These are phyloP conservation scores for Pichia exigua DNA, from an alignment of 805 yeast genomes.

Conservation along the genomic window DNA sequence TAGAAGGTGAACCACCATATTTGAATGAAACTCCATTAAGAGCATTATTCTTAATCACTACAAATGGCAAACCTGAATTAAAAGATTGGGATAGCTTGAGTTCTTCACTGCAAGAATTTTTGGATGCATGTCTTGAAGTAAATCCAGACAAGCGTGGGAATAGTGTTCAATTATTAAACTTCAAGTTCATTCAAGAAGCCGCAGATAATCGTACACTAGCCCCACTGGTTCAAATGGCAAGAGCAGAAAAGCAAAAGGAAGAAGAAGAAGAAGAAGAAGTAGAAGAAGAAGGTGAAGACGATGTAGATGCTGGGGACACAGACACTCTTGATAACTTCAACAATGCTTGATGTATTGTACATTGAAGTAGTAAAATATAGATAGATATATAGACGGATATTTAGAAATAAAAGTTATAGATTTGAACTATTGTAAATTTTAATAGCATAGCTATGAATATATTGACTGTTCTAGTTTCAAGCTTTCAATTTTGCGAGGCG, in stretches of 20 bases:
- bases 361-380: background rate
- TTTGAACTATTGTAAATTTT: no score
- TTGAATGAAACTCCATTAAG: slow-evolving; percentile 71
- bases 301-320: background rate
- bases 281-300: slow-evolving; percentile 16
- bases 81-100: slow-evolving; percentile 70
- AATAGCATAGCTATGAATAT: no score
- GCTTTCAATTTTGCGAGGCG: no score
- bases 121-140: slow-evolving; percentile 74
- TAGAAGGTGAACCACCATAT: slow-evolving; percentile 81
- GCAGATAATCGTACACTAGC: slow-evolving; percentile 56
- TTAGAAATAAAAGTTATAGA: background rate
- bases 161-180: slow-evolving; percentile 62
- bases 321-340: slow-evolving; percentile 5
- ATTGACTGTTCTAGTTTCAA: no score
- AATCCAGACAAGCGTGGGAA: slow-evolving; percentile 75
- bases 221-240: slow-evolving; percentile 67
- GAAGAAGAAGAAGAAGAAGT: slow-evolving; percentile 11
- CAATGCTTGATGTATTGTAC: background rate
- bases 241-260: slow-evolving; percentile 48
- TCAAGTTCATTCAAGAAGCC: slow-evolving; percentile 55
- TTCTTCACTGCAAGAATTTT: slow-evolving; percentile 55
- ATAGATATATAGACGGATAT: background rate
- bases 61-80: slow-evolving; percentile 74
- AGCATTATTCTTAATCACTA: slow-evolving; percentile 69